phyloP scores from a whole-genome alignment of 768 basidiomycete genomes.

The Termitomyces sp. region DNA sequence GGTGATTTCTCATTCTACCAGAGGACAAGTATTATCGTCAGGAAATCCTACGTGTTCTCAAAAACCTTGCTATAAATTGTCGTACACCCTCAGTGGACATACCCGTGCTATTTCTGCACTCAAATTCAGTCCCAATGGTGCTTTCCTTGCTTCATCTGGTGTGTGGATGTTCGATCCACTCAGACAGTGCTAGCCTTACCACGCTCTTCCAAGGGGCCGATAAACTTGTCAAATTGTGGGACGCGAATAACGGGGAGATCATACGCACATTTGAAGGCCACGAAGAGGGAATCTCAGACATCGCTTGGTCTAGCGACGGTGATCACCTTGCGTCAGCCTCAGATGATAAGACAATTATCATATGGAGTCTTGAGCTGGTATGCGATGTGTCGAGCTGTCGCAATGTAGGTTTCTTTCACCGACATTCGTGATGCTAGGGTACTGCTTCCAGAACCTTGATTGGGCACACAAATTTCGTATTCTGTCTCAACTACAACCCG shows the following conservation, averaged over 20 bases:
- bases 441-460: constrained; percentile 58
- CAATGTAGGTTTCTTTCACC: constrained; percentile 9
- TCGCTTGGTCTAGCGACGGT: constrained; percentile 84
- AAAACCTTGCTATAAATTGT: constrained; percentile 50
- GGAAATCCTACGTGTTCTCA: not conserved
- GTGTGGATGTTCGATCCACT: constrained; percentile 22
- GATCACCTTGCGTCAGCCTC: constrained; percentile 87
- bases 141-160: constrained; percentile 81
- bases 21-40: not conserved
- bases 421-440: constrained; percentile 32
- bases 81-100: constrained; percentile 75
- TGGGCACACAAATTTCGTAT: constrained; percentile 92
- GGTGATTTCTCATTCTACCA: not conserved
- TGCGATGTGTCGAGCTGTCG: constrained; percentile 21
- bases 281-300: constrained; percentile 79
- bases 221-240: constrained; percentile 79
- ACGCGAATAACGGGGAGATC: constrained; percentile 65
- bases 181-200: constrained; percentile 16
- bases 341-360: constrained; percentile 84
- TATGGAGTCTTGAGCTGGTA: constrained; percentile 75
- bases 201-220: constrained; percentile 63
- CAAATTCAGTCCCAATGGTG: constrained; percentile 86
- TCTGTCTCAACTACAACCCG: constrained; percentile 90
- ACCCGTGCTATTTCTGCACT: constrained; percentile 75
- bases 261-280: constrained; percentile 71